These are phyloP conservation scores for Eucalyptus rudis DNA, from an alignment of 345 rosid species.

Conservation along the genomic window DNA sequence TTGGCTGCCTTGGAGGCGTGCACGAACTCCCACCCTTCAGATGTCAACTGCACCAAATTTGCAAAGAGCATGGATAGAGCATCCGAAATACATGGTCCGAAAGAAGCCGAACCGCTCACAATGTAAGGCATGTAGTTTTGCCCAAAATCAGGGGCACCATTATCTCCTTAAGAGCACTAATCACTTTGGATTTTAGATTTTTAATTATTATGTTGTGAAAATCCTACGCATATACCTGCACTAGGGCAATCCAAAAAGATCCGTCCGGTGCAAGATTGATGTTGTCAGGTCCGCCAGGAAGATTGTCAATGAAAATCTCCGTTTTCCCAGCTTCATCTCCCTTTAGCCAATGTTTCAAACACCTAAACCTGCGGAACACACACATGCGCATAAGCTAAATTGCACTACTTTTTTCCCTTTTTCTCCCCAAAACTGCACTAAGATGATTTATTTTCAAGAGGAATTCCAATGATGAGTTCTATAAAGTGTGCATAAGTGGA, in stretches of 20 bases:
- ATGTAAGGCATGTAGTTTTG: not conserved
- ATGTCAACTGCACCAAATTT: constrained; percentile 4
- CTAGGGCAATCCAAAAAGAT: constrained; percentile 35
- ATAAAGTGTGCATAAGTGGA: not conserved
- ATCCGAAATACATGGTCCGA: not conserved
- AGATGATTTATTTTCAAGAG: not conserved
- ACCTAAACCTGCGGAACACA: constrained; percentile 18
- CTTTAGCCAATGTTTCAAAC: constrained; percentile 35
- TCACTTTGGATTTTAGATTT: not conserved
- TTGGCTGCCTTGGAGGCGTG: constrained; percentile 24
- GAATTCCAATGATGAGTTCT: not conserved
- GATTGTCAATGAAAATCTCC: constrained; percentile 26
- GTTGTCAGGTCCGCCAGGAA: constrained; percentile 43
- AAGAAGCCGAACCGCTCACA: not conserved
- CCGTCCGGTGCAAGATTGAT: constrained; percentile 45
- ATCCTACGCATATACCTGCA: constrained; percentile 5
- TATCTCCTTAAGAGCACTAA: not conserved
- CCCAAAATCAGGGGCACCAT: not conserved
- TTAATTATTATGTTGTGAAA: not conserved
- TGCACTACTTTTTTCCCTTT: not conserved
- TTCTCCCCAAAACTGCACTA: not conserved
- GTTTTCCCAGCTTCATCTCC: constrained; percentile 19
- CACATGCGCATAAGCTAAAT: not conserved
- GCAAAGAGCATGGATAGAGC: not conserved
- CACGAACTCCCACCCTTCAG: constrained; percentile 13